Evolutionary conservation across 2,329 filamentous ascomycete species (phyloP), one percentile per base, ranked within the genome.

Genomic region (Thermothelomyces thermophilus): DNA sequence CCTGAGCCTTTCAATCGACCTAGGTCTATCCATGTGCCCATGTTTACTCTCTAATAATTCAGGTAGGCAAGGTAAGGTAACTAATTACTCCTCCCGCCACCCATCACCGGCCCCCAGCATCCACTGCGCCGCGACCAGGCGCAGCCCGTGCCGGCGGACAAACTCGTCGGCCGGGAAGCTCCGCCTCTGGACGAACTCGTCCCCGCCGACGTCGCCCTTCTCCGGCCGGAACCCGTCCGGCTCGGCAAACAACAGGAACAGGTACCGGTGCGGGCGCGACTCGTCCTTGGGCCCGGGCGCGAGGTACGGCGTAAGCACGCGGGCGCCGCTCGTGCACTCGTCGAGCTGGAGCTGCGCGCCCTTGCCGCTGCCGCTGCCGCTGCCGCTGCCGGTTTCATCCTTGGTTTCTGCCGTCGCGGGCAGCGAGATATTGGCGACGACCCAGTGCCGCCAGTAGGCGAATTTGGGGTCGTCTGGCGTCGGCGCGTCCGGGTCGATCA

Each of bases 381-480:
- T n/a, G n/a, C n/a, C n/a, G n/a, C n/a, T n/a, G n/a, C n/a, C n/a
- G n/a, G n/a, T n/a, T n/a, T n/a, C 24, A 26, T 9, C 24, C 24
- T 26, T 9, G 24, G 9, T 26, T 26, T 26, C 24, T 26, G 5
- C 9, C 9, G 16, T 3, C 5, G 35, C 13, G 1, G 19, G 33
- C 1, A 20, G 22, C 4, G 41, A 26, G 28, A 50, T 45, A 34
- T 24, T 26, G 1, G 30, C 34, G 26, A 50, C 47, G 14, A 50
- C 35, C 41, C 41, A 50, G 47, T 50, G 47, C 16, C 47, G 26
- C 47, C 41, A 50, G 36, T 50, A 50, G 28, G 34, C 47, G 30
- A 50, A 50, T n/a, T 50, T 45, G 34, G 47, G 47, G 47, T 50
- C 47, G 41, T 45, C 41, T 17, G 47, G 47, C 10, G 47, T 50